Percentiles rank a stretch among this genome's conserved stretches.
Conservation (phyloP, 2,329 filamentous ascomycete species). For the Colletotrichum sp. region DNA sequence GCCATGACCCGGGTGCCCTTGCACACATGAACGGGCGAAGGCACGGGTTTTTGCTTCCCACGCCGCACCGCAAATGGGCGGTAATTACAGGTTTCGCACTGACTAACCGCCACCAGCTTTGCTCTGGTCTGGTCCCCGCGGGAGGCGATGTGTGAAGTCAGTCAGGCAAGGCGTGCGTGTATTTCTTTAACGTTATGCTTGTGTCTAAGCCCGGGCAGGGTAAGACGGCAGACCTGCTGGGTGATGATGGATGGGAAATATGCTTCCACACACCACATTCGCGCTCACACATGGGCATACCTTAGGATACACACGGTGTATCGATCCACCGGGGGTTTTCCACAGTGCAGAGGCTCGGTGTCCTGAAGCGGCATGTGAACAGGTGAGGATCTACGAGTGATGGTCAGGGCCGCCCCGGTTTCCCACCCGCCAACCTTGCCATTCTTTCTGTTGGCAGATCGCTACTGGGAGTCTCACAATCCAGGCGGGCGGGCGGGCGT, state of each 20-base stretch:
- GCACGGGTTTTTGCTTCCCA: neutral
- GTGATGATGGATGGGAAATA: neutral
- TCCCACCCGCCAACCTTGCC: neutral
- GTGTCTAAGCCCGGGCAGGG: neutral
- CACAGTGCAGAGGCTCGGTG: neutral
- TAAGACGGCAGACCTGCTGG: neutral
- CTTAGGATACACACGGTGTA: neutral
- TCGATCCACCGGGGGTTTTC: neutral
- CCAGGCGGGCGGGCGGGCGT: neutral
- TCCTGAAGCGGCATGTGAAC: neutral
- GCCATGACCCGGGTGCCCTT: neutral
- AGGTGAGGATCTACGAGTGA: slow-evolving; percentile 3
- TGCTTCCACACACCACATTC: neutral
- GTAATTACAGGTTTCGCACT: neutral
- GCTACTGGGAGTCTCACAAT: neutral
- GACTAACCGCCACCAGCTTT: neutral
- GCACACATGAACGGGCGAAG: neutral
- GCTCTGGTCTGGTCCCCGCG: neutral
- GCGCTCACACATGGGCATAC: neutral
- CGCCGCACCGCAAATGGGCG: neutral
- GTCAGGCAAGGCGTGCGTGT: neutral
- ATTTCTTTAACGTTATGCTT: neutral
- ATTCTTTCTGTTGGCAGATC: neutral
- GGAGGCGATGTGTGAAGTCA: neutral
- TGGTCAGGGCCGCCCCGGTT: neutral